These are phyloP conservation scores for Salix brachista DNA, from an alignment of 345 rosid species.

Conservation along the genomic window DNA sequence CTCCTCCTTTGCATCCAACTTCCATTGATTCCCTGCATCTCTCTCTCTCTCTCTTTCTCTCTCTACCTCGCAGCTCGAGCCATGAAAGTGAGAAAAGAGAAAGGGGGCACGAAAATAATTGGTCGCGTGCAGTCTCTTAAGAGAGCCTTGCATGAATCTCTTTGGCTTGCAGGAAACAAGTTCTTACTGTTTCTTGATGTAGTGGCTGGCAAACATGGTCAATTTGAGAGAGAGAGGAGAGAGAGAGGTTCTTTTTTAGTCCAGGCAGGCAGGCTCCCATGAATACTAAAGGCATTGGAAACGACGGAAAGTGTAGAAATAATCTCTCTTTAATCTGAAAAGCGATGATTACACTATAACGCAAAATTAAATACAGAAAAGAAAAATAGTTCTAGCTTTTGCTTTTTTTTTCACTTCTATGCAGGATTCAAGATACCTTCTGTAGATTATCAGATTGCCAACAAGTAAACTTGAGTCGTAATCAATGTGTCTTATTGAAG, in stretches of 20 bases:
- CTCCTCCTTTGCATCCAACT: neutral
- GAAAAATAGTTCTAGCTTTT: neutral
- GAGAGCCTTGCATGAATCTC: neutral
- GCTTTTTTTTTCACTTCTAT: neutral
- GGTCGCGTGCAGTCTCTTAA: neutral
- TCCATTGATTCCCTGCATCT: neutral
- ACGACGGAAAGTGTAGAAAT: neutral
- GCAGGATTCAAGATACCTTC: no score
- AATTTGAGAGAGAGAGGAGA: neutral
- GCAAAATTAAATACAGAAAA: neutral
- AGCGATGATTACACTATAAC: neutral
- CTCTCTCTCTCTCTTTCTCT: neutral
- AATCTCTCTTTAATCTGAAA: neutral
- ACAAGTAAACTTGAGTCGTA: neutral
- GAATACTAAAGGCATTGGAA: neutral
- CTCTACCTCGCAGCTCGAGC: slow-evolving; percentile 4
- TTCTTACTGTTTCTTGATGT: neutral
- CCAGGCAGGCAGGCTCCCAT: slow-evolving; percentile 5
- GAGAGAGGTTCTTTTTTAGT: neutral
- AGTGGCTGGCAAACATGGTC: neutral
- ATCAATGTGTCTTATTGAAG: neutral
- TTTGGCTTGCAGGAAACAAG: neutral
- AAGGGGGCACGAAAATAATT: neutral
- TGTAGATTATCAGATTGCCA: neutral
- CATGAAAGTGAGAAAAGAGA: neutral